Base-by-base conservation (phyloP, 1,139 yeast genomes). In the Debaryomyces nepalensis region DNA sequence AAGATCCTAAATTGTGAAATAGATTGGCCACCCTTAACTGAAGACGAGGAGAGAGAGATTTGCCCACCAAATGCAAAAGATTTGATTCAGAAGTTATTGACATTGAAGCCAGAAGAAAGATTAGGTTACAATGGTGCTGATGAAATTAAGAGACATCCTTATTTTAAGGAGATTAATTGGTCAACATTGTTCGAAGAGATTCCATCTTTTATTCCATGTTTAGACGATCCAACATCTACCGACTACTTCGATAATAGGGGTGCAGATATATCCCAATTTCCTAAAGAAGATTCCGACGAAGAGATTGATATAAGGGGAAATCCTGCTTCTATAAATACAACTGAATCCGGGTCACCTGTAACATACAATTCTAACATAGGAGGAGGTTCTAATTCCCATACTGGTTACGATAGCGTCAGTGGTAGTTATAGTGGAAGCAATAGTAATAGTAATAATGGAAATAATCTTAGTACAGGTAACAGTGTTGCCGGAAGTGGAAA, bases 191-290 rank as follows among this genome's bases (percentile, higher is more conserved):
- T 85, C 61, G 77, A 75, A 9, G 88, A 81, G 48, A 85, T 81
- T 23, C 95, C 97, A 0, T 80, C 95, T 0, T 95, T 93, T 66
- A 83, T 90, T 6, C 99, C 99, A 0, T 66, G 69, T 5, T 67
- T 80, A 10, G 90, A 85, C 11, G 78, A 89, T 53, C 97, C 97
- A 0, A 96, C 87, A 55, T 82, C 84, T 43, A 91, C 97, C 0
- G 96, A 90, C 44, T 93, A 93, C 58, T 95, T 93, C 63, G 99
- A 95, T 55, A 57, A 78, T 7, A 79, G 99, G 52, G 99, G 99
- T 5, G 98, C 97, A 0, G 80, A 75, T 10, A 62, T 84, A 47
- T 72, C 77, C 4, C 81, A 77, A 45, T 83, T 87, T 43, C 85
- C 86, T 0, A 63, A 66, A 31, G 87, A 81, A 44, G 77, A 66